Evolutionary conservation across 208 protist genomes (phyloP), one percentile per base, ranked within the genome.

Genomic region (Porcisia hertigi): DNA sequence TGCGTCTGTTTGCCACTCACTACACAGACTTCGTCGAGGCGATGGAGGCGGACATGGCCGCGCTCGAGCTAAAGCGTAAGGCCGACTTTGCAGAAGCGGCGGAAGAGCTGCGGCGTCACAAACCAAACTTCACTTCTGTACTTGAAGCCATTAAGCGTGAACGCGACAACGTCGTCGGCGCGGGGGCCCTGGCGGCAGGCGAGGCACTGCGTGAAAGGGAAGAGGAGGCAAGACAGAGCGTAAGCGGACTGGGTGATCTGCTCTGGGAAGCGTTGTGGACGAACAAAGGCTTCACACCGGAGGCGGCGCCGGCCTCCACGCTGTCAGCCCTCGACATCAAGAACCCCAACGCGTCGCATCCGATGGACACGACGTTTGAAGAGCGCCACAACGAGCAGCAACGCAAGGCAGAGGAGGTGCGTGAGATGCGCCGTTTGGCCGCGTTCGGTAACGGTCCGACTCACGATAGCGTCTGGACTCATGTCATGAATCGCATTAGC

Each of bases 361-460:
- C 92, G 30, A 97, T 97, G 92, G 92, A 97, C 79, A 96, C 92
- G 0, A 92, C 89, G 3, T 67, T 81, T 1, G 90, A 94, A 55
- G 76, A 79, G 45, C 9, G 52, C 55, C 76, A 89, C 65, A 52
- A 74, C 34, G 63, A 69, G 70, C 81, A 25, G 30, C 45, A 83
- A 60, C 76, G 75, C 34, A 66, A 60, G 52, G 79, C 76, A 23
- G 83, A 88, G 70, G 64, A 80, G 34, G 55, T 66, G 39, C 72
- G 72, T 8, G 87, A 90, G 62, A 91, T 91, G 85, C 72, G 70
- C 36, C 83, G 85, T 1, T 65, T 89, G 23, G 63, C 88, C 1
- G 66, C 69, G 36, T 53, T 36, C 36, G 62, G 25, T 18, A 71
- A 59, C 11, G 16, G 6, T 11, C 11, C 66, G 1, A 36, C 5